Percentiles rank a stretch among this genome's conserved stretches.
phyloP scores from a whole-genome alignment of 768 basidiomycete species.

The Cyathus striatus region DNA sequence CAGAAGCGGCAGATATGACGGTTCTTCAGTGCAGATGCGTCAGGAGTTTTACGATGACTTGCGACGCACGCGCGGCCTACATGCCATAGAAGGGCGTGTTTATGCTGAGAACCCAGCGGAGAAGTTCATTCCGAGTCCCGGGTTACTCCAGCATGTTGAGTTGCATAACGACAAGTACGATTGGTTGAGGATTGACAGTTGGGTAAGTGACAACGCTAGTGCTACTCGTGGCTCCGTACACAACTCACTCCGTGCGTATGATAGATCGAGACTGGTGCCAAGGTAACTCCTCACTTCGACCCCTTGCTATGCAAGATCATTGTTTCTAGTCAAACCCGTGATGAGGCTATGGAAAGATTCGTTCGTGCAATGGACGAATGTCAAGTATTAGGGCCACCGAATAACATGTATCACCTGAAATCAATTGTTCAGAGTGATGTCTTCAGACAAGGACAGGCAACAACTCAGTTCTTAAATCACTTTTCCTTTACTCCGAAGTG shows the following conservation, averaged over 20 bases:
- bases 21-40: constrained; percentile 19
- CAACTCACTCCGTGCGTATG: not conserved
- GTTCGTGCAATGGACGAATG: constrained; percentile 27
- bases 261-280: constrained; percentile 45
- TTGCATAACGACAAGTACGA: constrained; percentile 23
- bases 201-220: constrained; percentile 30
- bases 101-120: constrained; percentile 61
- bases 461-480: constrained; percentile 42
- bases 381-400: constrained; percentile 52
- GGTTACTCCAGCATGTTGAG: constrained; percentile 53
- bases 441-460: constrained; percentile 38
- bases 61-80: constrained; percentile 11
- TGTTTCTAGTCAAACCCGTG: constrained; percentile 39
- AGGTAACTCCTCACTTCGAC: constrained; percentile 50
- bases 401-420: constrained; percentile 49
- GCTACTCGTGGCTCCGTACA: not conserved
- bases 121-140: constrained; percentile 54
- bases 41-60: constrained; percentile 30
- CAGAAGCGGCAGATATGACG: constrained; percentile 5
- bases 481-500: constrained; percentile 40
- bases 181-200: constrained; percentile 60
- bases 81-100: constrained; percentile 53
- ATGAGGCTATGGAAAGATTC: constrained; percentile 41
- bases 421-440: constrained; percentile 32
- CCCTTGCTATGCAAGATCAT: constrained; percentile 59